Conservation (phyloP, 2,329 filamentous ascomycete genomes). For the Calonectria pauciramosa region DNA sequence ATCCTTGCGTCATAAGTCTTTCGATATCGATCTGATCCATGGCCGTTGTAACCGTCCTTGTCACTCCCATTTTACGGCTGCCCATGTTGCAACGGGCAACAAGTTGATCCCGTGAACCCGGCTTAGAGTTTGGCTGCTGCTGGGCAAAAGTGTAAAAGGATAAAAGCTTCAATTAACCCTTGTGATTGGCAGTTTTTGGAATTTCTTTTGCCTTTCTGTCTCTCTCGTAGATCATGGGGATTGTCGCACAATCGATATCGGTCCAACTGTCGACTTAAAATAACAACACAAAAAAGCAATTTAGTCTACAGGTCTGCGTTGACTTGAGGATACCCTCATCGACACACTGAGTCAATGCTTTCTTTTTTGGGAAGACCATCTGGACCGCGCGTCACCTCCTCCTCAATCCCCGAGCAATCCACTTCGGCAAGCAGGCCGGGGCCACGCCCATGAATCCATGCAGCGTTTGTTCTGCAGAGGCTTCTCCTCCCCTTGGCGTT, state of each 20-base stretch:
- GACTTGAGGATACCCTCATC: background rate
- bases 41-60: background rate
- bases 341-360: background rate
- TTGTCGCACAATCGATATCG: background rate
- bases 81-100: constrained; percentile 9
- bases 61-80: background rate
- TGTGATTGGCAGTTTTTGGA: background rate
- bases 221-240: constrained; percentile 2
- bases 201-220: background rate
- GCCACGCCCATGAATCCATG: background rate
- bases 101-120: constrained; percentile 1
- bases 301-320: background rate
- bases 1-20: constrained; percentile 23
- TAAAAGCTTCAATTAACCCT: background rate
- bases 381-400: constrained; percentile 13
- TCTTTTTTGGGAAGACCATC: background rate
- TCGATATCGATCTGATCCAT: constrained; percentile 28
- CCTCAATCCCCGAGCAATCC: constrained; percentile 1
- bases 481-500: background rate
- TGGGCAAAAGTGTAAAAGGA: constrained; percentile 12
- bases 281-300: background rate
- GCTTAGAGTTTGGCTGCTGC: background rate
- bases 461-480: background rate
- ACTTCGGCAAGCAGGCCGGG: constrained; percentile 12
- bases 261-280: background rate